Base-by-base conservation (phyloP, 805 yeast species). In the Starmerella floris region DNA sequence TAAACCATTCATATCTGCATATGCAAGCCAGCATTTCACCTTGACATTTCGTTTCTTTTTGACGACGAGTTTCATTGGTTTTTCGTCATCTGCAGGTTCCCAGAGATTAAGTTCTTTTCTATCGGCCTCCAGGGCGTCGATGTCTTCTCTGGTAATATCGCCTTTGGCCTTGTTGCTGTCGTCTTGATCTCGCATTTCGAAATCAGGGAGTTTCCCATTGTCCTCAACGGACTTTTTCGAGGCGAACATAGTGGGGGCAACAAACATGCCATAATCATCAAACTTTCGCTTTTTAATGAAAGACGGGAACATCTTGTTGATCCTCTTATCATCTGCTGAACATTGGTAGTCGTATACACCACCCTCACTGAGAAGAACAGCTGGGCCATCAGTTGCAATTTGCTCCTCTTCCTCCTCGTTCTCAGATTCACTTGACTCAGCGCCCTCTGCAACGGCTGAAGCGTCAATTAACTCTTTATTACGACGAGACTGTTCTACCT, bases 201-300 rank as follows among this genome's bases (percentile, higher is more conserved):
- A 20, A 11, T 31, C 22, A 4, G 8, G 5, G 8, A 4, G 8
- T 22, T 31, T 17, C 4, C 11, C 22, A 31, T 5, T 8, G 16
- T 28, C 31, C 5, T 30, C 15, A n/a, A 16, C 16, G 4, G n/a
- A 11, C 6, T n/a, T 9, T 19, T 31, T 31, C 21, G 5, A 6
- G 10, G 34, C 11, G 10, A 44, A 37, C 39, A 44, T 37, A 21
- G 49, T 57, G 22, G 70, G 70, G 48, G 79, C 77, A 19, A 87
- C 76, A 2, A 77, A 62, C 43, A 75, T 78, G 25, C 99, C 99
- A 59, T 88, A 91, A 51, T 88, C 96, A 56, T 91, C 97, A 37
- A 69, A 64, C 50, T 80, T 74, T 21, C 71, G 64, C 51, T 74
- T 73, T 37, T 67, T 70, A 1, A 72, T 70, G 30, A 73, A 63